Evolutionary conservation across 331 rosid species (phyloP).

Genomic region (Malus hybrid): DNA sequence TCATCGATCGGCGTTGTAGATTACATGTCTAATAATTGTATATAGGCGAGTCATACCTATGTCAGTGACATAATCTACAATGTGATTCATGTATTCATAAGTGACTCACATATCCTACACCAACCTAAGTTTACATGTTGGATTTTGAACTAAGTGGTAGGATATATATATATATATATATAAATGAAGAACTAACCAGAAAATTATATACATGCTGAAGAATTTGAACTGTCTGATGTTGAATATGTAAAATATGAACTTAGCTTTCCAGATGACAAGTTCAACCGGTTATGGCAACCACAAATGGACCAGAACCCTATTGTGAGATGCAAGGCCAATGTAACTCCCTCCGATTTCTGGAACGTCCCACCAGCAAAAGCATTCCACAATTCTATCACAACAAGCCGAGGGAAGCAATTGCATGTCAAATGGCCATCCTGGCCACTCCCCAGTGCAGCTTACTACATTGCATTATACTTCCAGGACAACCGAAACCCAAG

Average conservation of each 20-base stretch:
- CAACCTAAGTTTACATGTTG: too few species aligned
- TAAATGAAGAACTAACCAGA: too few species aligned
- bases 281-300: slow-evolving; percentile 79
- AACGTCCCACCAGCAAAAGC: slow-evolving; percentile 57
- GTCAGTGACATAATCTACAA: neutral
- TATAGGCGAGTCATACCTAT: neutral
- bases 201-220: too few species aligned
- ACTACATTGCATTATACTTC: slow-evolving; percentile 76
- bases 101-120: too few species aligned
- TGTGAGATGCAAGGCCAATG: slow-evolving; percentile 29
- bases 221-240: slow-evolving; percentile 24
- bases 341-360: slow-evolving; percentile 64
- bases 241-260: slow-evolving; percentile 29
- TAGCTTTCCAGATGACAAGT: slow-evolving; percentile 88
- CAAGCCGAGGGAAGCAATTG: slow-evolving; percentile 50
- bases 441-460: slow-evolving; percentile 44
- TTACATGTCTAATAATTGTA: neutral
- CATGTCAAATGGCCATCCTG: slow-evolving; percentile 57
- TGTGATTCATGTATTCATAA: neutral
- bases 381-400: slow-evolving; percentile 42
- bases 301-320: slow-evolving; percentile 41
- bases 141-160: too few species aligned
- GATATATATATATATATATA: neutral
- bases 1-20: neutral
- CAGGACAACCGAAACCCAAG: slow-evolving; percentile 67